phyloP scores from a whole-genome alignment of 192 early-diverging fungal species.

The Coemansia sp. region DNA sequence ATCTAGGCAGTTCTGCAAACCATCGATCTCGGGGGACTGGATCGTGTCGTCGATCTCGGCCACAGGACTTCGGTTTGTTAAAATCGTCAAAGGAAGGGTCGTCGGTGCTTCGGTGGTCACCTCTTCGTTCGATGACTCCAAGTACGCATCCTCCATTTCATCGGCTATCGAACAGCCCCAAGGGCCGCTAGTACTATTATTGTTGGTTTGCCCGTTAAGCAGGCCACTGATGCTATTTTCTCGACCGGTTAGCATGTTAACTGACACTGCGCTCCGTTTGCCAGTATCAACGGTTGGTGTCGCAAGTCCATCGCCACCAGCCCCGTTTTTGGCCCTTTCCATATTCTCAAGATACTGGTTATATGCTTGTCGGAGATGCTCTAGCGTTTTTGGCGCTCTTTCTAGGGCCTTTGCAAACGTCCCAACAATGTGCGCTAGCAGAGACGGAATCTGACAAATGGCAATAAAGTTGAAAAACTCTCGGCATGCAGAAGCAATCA shows the following conservation, averaged over 20 bases:
- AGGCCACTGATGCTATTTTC: conserved; percentile 9
- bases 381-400: conserved; percentile 13
- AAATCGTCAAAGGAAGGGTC: conserved; percentile 1
- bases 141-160: conserved; percentile 81
- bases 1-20: conserved; percentile 32
- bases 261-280: conserved; percentile 38
- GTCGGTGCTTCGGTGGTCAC: conserved; percentile 28
- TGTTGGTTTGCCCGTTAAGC: neutral
- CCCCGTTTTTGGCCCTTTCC: conserved; percentile 14
- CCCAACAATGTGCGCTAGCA: conserved; percentile 68
- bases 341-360: conserved; percentile 21
- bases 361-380: conserved; percentile 31
- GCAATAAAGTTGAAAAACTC: conserved; percentile 86
- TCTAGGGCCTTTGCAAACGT: conserved; percentile 28
- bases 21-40: conserved; percentile 33
- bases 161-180: conserved; percentile 62
- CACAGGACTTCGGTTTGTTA: neutral
- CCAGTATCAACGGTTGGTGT: conserved; percentile 47
- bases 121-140: conserved; percentile 66
- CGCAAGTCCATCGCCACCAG: conserved; percentile 18
- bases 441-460: conserved; percentile 63
- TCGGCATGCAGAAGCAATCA: conserved; percentile 86
- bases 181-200: conserved; percentile 2
- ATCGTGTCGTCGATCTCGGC: conserved; percentile 1
- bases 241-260: conserved; percentile 33